Base-by-base conservation (phyloP, 2,329 filamentous ascomycete species). In the Hypoxylon sp. region DNA sequence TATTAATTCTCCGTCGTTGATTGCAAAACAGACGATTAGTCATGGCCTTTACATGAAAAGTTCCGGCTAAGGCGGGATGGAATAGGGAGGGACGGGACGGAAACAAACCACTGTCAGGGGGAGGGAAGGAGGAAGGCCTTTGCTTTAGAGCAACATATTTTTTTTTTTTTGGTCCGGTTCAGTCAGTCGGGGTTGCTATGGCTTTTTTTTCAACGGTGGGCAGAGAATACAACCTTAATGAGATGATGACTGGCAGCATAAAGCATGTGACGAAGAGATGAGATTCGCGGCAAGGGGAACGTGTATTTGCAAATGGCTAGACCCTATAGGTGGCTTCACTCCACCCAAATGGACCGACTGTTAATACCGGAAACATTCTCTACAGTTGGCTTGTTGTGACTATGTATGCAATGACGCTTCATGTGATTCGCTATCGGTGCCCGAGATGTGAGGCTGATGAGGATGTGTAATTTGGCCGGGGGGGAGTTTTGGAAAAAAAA, bases 1-100 rank as follows among this genome's bases (percentile, higher is more conserved):
- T 72, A 73, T 51, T 75, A 73, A 70, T 68, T 65, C 60, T 51
- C 26, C 57, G 63, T 72, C 67, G 69, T 70, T 69, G 59, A 65
- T 69, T 63, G 50, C 65, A 59, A 57, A 52, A 56, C 61, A 65
- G 24, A 61, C 54, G 59, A 71, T 57, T 46, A 54, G 61, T 58
- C 66, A 70, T 65, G 66, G 69, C 69, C 69, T 59, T 62, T 61
- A 44, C 31, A 62, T 31, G 51, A 65, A 70, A 71, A 67, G 50
- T 57, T 70, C 60, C 57, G 69, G 67, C 67, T 63, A 67, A 62
- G 66, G 61, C 63, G 58, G 69, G 51, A 70, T 62, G 66, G 67
- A 65, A 71, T 22, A 52, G 69, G 55, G 63, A 67, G 50, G 68
- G 57, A 69, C 47, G 37, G 61, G 44, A 67, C 46, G 66, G 66